Evolutionary conservation across 352 stramenopile species (phyloP).

Genomic region (Pythium brassicae): DNA sequence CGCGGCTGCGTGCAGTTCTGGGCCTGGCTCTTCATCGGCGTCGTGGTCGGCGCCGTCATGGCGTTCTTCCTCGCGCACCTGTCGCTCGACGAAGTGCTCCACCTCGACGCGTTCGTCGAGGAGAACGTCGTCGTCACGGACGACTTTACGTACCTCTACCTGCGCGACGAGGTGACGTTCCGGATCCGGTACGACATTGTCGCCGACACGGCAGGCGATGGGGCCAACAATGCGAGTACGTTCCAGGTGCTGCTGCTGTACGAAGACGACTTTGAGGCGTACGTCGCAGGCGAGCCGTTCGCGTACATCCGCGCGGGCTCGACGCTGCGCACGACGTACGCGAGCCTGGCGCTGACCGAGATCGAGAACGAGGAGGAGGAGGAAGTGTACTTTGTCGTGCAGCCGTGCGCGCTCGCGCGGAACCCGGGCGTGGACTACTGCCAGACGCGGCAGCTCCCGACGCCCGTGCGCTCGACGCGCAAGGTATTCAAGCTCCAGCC

Average conservation of each 20-base stretch:
- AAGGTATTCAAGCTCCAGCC: constrained; percentile 41
- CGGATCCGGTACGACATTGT: constrained; percentile 50
- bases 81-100: constrained; percentile 54
- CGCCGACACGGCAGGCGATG: constrained; percentile 9
- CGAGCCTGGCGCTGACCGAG: constrained; percentile 35
- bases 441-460: constrained; percentile 28
- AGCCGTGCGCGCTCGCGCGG: constrained; percentile 35
- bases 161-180: constrained; percentile 63
- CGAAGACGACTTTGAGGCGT: constrained; percentile 49
- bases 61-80: constrained; percentile 23
- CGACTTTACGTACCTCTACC: constrained; percentile 54
- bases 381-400: constrained; percentile 59
- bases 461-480: constrained; percentile 27
- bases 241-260: constrained; percentile 57
- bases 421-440: constrained; percentile 36
- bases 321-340: constrained; percentile 40
- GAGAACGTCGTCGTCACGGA: constrained; percentile 41
- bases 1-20: constrained; percentile 37
- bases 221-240: constrained; percentile 16
- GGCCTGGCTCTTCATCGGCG: constrained; percentile 27
- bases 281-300: constrained; percentile 40
- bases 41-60: constrained; percentile 27
- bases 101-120: constrained; percentile 55
- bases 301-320: constrained; percentile 30
- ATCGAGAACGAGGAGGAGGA: constrained; percentile 45